Conservation (phyloP, 2,329 filamentous ascomycete species). For the Sporothrix sp. region DNA sequence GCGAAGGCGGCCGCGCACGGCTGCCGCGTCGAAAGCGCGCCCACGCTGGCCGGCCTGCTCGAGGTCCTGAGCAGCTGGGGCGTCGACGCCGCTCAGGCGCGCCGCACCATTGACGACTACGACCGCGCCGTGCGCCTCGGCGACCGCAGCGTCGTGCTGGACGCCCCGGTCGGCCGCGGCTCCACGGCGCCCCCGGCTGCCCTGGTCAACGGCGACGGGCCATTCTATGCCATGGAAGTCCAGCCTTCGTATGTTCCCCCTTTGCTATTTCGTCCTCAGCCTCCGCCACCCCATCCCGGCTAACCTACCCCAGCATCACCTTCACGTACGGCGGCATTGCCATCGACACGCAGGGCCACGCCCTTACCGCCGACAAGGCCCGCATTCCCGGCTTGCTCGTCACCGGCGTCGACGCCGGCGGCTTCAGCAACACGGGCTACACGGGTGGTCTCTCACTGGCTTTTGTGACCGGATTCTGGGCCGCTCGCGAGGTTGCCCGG, state of each 20-base stretch:
- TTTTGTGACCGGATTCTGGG: background rate
- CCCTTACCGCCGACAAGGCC: background rate
- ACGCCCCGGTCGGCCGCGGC: background rate
- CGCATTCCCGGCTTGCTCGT: background rate
- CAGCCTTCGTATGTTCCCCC: background rate
- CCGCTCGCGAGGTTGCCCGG: background rate
- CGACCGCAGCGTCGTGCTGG: background rate
- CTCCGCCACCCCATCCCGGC: too few relatives aligned
- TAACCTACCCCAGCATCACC: background rate
- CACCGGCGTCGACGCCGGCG: conserved; percentile 1
- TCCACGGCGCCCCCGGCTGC: background rate
- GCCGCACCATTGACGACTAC: background rate
- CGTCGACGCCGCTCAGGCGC: background rate
- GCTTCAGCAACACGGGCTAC: background rate
- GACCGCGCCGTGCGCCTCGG: background rate
- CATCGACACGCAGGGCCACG: background rate
- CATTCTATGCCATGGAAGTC: conserved; percentile 1
- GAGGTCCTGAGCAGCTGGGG: background rate
- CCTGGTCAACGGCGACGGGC: background rate
- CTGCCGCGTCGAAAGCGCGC: background rate
- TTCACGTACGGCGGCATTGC: conserved; percentile 1
- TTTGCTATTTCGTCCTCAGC: too few relatives aligned
- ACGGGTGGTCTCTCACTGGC: background rate
- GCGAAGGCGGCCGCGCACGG: background rate
- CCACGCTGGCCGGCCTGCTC: background rate